Percentiles rank a stretch among this genome's conserved stretches.
Conservation (phyloP, 2,329 filamentous ascomycete species). For the Truncatella angustata region DNA sequence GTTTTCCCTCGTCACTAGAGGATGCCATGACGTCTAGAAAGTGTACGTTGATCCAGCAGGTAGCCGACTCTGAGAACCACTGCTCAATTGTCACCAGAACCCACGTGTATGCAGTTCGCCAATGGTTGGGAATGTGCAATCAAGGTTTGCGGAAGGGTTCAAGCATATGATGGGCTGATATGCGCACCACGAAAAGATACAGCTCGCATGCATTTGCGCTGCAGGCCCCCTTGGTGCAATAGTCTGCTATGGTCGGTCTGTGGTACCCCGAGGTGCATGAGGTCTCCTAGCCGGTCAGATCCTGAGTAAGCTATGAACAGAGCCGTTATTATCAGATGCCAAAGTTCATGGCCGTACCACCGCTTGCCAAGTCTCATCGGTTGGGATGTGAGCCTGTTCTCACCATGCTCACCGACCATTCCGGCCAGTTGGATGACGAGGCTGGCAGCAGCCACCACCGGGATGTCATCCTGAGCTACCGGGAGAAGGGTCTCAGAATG, state of each 20-base stretch:
- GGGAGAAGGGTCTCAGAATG: not conserved
- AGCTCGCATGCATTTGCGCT: not conserved
- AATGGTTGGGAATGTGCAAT: not conserved
- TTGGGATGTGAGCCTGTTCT: not conserved
- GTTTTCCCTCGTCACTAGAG: too few relatives aligned
- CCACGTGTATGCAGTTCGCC: not conserved
- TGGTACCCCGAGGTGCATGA: not conserved
- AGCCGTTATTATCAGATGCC: not conserved
- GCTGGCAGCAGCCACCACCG: not conserved
- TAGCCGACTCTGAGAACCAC: too few relatives aligned
- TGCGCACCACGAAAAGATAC: not conserved
- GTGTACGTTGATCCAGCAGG: too few relatives aligned
- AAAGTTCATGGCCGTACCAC: not conserved
- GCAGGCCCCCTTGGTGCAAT: not conserved
- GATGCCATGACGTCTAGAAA: too few relatives aligned
- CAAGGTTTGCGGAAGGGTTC: not conserved
- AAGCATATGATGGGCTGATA: not conserved
- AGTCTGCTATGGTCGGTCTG: not conserved
- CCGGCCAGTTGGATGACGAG: not conserved
- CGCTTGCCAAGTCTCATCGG: not conserved
- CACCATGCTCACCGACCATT: constrained; percentile 2
- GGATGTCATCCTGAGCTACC: constrained; percentile 3
- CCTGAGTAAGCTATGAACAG: not conserved
- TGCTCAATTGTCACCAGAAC: not conserved
- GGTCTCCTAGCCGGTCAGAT: not conserved